These are phyloP conservation scores for Pseudocohnilembus persalinus DNA, from an alignment of 169 alveolate species.

Conservation along the genomic window DNA sequence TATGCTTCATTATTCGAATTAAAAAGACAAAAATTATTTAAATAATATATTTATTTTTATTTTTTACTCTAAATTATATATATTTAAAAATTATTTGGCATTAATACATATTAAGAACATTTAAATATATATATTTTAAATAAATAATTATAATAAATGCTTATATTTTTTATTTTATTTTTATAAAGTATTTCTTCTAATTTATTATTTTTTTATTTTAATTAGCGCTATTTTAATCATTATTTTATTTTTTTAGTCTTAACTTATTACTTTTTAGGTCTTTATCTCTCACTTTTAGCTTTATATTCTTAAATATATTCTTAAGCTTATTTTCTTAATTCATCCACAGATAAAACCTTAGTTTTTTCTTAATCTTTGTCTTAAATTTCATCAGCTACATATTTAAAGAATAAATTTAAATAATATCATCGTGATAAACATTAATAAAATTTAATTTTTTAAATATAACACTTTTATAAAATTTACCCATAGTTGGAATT, in stretches of 20 bases:
- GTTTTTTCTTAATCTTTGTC: slow-evolving; percentile 42
- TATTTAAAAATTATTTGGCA: too few species aligned
- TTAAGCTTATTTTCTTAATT: slow-evolving; percentile 37
- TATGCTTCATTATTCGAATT: too few species aligned
- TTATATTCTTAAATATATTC: slow-evolving; percentile 7
- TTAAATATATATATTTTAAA: too few species aligned
- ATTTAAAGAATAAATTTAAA: background rate
- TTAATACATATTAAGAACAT: too few species aligned
- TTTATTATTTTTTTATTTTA: too few species aligned
- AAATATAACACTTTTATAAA: background rate
- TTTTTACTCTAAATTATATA: too few species aligned
- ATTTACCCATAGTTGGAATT: slow-evolving; percentile 12
- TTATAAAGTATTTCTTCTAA: too few species aligned
- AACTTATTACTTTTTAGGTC: background rate
- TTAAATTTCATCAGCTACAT: slow-evolving; percentile 30
- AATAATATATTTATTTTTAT: too few species aligned
- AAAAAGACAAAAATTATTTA: too few species aligned
- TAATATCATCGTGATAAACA: background rate
- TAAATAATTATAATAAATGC: background rate
- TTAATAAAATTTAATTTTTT: background rate
- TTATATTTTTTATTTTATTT: too few species aligned
- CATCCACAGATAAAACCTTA: slow-evolving; percentile 36
- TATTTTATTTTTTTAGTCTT: background rate
- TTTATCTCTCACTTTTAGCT: background rate
- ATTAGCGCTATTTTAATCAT: background rate